These are phyloP conservation scores for Phytophthora pluvialis DNA, from an alignment of 352 stramenopile genomes.

Conservation along the genomic window DNA sequence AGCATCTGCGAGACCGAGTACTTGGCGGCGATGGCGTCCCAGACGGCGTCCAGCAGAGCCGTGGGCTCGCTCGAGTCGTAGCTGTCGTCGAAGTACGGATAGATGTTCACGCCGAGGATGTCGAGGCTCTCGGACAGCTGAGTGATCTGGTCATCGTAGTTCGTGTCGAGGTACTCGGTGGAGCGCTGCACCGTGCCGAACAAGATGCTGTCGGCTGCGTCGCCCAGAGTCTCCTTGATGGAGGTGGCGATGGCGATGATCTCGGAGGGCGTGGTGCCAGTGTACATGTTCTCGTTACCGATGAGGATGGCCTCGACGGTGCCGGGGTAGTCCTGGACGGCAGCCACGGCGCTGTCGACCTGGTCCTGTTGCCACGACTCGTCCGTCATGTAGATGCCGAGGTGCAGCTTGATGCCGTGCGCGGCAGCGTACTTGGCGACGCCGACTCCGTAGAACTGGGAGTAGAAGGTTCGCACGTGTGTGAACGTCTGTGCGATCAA, in stretches of 20 bases:
- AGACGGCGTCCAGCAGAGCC: constrained; percentile 50
- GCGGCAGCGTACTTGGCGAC: constrained; percentile 52
- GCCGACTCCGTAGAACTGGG: constrained; percentile 57
- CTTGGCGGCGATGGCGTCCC: constrained; percentile 52
- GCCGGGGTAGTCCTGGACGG: constrained; percentile 54
- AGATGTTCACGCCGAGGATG: constrained; percentile 72
- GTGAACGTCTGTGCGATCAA: constrained; percentile 63
- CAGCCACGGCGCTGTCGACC: constrained; percentile 52
- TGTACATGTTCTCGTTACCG: constrained; percentile 61
- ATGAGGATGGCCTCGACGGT: constrained; percentile 65
- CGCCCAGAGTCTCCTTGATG: constrained; percentile 44
- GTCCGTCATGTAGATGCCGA: constrained; percentile 64
- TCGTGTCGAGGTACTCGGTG: constrained; percentile 59
- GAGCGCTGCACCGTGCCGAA: constrained; percentile 70
- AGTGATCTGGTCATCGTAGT: constrained; percentile 49
- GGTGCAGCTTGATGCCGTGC: constrained; percentile 65
- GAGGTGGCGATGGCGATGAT: constrained; percentile 46
- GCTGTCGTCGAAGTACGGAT: constrained; percentile 64
- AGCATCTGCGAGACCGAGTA: constrained; percentile 51
- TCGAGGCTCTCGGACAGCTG: constrained; percentile 50
- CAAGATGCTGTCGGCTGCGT: constrained; percentile 46
- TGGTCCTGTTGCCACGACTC: constrained; percentile 58
- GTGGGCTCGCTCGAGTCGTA: constrained; percentile 55
- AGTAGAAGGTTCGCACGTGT: constrained; percentile 68
- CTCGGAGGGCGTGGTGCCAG: constrained; percentile 37